Conservation (phyloP, 164 flowering plant genomes). For the Nymphaea colorata region DNA sequence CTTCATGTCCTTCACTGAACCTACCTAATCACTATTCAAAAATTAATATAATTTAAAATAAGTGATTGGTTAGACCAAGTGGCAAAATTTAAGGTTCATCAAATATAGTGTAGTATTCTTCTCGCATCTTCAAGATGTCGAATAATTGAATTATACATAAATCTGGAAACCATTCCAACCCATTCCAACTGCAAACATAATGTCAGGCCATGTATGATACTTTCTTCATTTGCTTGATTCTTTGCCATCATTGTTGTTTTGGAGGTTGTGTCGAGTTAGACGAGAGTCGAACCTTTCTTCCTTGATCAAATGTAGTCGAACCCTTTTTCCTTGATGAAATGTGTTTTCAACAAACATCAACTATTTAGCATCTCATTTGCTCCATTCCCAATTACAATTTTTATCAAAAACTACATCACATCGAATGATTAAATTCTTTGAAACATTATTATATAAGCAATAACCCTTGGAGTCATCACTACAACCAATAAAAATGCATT, state of each 20-base stretch:
- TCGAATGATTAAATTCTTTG: background rate
- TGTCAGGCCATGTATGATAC: slow-evolving; percentile 1
- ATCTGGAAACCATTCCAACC: background rate
- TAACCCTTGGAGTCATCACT: background rate
- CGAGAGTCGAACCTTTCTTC: no score
- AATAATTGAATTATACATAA: slow-evolving; percentile 1
- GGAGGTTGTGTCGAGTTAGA: no score
- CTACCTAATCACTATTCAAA: background rate
- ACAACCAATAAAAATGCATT: background rate
- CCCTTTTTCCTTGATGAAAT: no score
- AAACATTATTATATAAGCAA: background rate
- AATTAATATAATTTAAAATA: background rate
- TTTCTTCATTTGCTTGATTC: no score
- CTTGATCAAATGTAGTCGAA: background rate
- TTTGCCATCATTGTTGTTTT: no score
- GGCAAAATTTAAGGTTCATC: background rate
- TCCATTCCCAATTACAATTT: background rate
- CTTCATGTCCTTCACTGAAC: background rate
- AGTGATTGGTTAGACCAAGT: background rate
- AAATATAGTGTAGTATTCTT: slow-evolving; percentile 2
- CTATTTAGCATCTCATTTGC: background rate
- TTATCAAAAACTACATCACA: background rate
- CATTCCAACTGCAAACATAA: background rate
- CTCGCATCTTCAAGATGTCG: background rate
- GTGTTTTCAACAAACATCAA: background rate